These are phyloP conservation scores for Daldinia caldariorum DNA, from an alignment of 495 filamentous ascomycete species.

Conservation along the genomic window DNA sequence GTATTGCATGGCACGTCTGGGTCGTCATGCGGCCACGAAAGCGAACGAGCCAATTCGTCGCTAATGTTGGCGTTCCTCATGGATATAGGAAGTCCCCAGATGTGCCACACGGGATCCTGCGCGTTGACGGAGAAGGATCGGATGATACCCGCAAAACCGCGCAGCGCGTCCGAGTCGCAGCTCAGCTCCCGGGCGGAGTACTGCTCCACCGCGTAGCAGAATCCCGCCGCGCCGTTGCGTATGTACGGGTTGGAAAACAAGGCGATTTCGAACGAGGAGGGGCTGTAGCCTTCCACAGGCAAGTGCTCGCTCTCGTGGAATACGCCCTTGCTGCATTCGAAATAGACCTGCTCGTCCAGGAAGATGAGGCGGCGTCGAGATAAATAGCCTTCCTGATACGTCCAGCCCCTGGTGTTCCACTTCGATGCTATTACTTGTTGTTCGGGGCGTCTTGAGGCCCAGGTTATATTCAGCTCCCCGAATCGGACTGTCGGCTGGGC, in stretches of 20 bases:
- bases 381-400: constrained; percentile 54
- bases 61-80: not conserved
- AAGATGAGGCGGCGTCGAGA: constrained; percentile 50
- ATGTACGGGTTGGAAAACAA: not conserved
- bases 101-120: not conserved
- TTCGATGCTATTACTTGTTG: constrained; percentile 14
- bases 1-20: not conserved
- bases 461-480: not conserved
- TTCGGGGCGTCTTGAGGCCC: not conserved
- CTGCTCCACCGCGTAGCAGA: not conserved
- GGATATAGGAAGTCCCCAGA: not conserved
- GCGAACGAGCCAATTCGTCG: not conserved
- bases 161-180: not conserved
- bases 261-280: not conserved
- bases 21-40: not conserved
- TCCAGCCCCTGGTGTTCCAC: constrained; percentile 55
- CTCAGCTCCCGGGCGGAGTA: not conserved
- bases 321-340: constrained; percentile 44
- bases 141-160: not conserved
- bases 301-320: not conserved
- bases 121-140: not conserved
- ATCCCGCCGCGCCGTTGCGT: no score
- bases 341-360: constrained; percentile 50
- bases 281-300: not conserved
- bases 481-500: not conserved